Conservation (phyloP, 441 rosid species). For the Erodium chrysanthum region DNA sequence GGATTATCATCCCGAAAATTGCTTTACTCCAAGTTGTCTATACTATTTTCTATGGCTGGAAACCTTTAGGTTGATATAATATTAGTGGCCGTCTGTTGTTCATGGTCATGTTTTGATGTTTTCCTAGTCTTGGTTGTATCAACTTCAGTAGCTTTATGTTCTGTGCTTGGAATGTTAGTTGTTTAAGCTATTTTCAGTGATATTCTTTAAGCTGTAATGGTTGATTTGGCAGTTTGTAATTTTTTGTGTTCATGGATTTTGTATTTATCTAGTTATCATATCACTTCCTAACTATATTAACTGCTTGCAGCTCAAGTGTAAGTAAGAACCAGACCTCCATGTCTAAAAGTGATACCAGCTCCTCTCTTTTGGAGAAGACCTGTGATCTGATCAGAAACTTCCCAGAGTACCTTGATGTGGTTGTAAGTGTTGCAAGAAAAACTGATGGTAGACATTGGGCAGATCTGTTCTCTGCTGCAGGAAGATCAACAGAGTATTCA, state of each 20-base stretch:
- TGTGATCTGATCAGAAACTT: constrained; percentile 83
- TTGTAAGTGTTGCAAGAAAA: constrained; percentile 96
- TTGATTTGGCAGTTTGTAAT: constrained; percentile 2
- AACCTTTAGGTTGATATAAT: neutral
- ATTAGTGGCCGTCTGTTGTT: neutral
- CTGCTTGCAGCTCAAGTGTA: constrained; percentile 44
- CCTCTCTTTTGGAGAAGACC: constrained; percentile 79
- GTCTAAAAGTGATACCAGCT: constrained; percentile 26
- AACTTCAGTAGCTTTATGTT: neutral
- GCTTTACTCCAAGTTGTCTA: neutral
- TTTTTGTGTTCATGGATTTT: neutral
- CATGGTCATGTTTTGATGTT: neutral
- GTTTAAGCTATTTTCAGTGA: neutral
- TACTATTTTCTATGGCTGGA: neutral
- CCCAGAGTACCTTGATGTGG: constrained; percentile 86
- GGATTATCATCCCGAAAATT: neutral
- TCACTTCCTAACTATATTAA: constrained; percentile 10
- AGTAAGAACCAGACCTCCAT: constrained; percentile 50
- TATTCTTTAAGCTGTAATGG: neutral
- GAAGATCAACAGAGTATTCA: constrained; percentile 91
- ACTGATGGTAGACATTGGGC: constrained; percentile 99
- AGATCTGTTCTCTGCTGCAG: constrained; percentile 87
- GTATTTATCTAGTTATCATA: neutral
- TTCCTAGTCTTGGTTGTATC: neutral
- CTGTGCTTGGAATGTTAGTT: neutral